phyloP scores from a whole-genome alignment of 2,329 filamentous ascomycete species.

The Botryotinia convoluta region DNA sequence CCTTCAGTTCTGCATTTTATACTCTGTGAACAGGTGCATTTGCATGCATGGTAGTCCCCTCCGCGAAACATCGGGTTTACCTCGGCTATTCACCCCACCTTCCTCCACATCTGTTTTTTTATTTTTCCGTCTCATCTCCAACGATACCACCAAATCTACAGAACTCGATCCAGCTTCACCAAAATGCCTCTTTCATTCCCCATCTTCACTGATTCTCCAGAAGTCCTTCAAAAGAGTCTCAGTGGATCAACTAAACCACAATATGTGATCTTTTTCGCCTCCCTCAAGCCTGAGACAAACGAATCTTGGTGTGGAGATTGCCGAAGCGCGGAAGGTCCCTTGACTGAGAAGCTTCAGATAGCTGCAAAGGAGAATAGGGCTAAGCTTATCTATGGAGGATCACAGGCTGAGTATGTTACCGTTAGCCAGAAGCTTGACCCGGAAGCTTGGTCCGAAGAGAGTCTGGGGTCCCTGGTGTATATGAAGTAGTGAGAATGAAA shows the following conservation, averaged over 20 bases:
- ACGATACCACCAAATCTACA: background rate
- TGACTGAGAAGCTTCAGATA: background rate
- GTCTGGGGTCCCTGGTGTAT: too few species aligned
- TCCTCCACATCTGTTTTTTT: background rate
- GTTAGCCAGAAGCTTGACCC: too few species aligned
- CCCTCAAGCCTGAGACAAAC: background rate
- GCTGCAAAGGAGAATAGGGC: background rate
- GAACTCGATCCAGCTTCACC: background rate
- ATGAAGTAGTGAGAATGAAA: background rate
- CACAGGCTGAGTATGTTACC: background rate
- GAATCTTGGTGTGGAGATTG: slow-evolving; percentile 18
- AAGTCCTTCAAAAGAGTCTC: background rate
- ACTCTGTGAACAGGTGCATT: background rate
- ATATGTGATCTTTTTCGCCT: slow-evolving; percentile 14
- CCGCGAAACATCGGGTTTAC: background rate
- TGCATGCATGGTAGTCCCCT: background rate
- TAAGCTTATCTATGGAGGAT: slow-evolving; percentile 10
- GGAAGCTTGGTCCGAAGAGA: background rate
- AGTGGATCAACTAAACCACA: background rate
- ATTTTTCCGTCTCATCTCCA: background rate
- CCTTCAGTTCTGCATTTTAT: too few species aligned
- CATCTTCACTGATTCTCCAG: background rate
- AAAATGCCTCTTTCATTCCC: slow-evolving; percentile 12
- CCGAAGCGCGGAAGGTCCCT: background rate
- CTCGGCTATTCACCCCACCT: slow-evolving; percentile 2